Base-by-base conservation (phyloP, 1,139 yeast species). In the Nakaseomyces delphensis region DNA sequence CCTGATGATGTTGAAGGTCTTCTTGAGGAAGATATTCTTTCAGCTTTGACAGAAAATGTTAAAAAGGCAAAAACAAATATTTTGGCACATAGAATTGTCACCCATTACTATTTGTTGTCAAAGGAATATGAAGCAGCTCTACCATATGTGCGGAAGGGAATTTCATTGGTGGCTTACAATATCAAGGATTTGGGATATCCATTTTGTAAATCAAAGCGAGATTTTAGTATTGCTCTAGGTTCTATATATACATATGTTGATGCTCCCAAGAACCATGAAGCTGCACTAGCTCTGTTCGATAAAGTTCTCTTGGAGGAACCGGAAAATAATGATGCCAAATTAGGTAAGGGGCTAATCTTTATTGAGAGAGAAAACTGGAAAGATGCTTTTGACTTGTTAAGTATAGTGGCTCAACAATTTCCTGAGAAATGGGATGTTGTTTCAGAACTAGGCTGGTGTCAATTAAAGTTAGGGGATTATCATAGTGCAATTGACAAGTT, bases 191-290 rank as follows among this genome's bases (percentile, higher is more conserved):
- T 74, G 2, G 79, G 80, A 0, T 63, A 70, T 6, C 59, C 64
- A 16, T 68, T 83, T 39, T 57, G 59, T 1, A 66, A 77, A 47
- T 69, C 87, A 0, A 75, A 73, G 49, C 73, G 71, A 43, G 83
- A 79, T 43, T 65, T 85, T 20, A 68, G 82, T 19, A 72, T 87
- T 40, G 70, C 76, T 14, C 68, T 85, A 43, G 97, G 94, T 0
- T 74, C 80, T 2, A 74, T 83, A 0, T 84, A 86, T 55, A 85
- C 95, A 0, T 82, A 83, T 56, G 74, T 79, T 57, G 95, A 89
- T 58, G 84, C 96, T 0, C 98, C 97, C 4, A 86, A 86, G 60
- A 83, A 89, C 60, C 86, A 77, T 56, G 70, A 74, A 8, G 70
- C 80, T 31, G 97, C 98, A 0, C 60, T 83, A 36, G 76, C 76